Percentiles rank a stretch among this genome's conserved stretches.
phyloP scores from a whole-genome alignment of 768 basidiomycete genomes.

The Chlorophyllum brunneum region DNA sequence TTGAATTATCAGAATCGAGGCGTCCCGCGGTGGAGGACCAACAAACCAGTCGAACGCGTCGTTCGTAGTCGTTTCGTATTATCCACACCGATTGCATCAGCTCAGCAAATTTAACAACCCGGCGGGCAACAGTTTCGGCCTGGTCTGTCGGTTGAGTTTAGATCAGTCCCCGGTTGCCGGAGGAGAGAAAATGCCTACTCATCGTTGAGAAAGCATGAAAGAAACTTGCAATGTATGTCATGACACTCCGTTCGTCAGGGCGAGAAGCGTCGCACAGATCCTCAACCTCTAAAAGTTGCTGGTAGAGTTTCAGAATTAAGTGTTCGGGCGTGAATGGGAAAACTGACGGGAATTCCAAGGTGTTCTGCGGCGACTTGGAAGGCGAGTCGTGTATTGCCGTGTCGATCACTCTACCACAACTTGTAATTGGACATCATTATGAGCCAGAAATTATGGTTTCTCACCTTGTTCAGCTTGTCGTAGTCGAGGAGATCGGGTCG shows the following conservation, averaged over 20 bases:
- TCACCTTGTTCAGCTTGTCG: constrained; percentile 76
- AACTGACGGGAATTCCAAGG: constrained; percentile 83
- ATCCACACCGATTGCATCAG: constrained; percentile 92
- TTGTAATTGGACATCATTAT: background rate
- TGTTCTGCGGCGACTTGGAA: constrained; percentile 86
- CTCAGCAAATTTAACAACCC: constrained; percentile 95
- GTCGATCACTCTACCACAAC: constrained; percentile 60
- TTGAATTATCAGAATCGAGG: constrained; percentile 1
- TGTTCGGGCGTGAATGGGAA: background rate
- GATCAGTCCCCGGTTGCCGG: background rate
- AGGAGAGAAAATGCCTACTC: constrained; percentile 48
- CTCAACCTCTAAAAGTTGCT: constrained; percentile 96
- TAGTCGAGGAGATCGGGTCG: constrained; percentile 95
- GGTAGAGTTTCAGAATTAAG: background rate
- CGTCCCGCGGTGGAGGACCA: constrained; percentile 5
- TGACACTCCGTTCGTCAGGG: constrained; percentile 95
- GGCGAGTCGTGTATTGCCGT: constrained; percentile 82
- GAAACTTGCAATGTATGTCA: constrained; percentile 96
- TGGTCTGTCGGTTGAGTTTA: constrained; percentile 57
- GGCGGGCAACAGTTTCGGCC: constrained; percentile 87
- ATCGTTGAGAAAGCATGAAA: constrained; percentile 98
- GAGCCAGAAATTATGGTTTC: constrained; percentile 2
- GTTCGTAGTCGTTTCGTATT: constrained; percentile 88
- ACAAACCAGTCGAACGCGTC: constrained; percentile 66
- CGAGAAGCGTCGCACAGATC: constrained; percentile 85